A percentile compares a stretch with the other conserved stretches of the same genome.
These are phyloP conservation scores for Gracilaria gracilis DNA, from an alignment of 23 red algal species.

Conservation along the genomic window DNA sequence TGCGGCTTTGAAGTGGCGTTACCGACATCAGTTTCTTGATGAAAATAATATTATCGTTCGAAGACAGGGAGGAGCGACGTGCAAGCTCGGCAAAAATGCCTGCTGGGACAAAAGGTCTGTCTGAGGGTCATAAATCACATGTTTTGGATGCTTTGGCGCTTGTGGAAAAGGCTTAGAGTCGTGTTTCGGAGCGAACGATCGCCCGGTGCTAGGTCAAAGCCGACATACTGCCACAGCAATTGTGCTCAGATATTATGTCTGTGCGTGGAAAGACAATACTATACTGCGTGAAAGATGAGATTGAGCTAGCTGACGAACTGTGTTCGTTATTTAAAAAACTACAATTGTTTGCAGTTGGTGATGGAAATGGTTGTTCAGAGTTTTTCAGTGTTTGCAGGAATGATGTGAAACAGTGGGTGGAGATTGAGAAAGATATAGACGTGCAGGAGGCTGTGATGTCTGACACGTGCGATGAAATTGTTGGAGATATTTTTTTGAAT, in stretches of 20 bases:
- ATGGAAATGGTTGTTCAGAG: no score
- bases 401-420: no score
- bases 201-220: constrained; percentile 11
- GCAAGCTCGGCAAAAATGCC: not conserved
- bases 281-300: no score
- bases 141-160: constrained; percentile 13
- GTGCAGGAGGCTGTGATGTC: no score
- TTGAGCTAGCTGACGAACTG: no score
- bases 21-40: not conserved
- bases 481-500: no score
- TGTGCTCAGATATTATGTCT: no score
- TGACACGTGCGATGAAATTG: no score
- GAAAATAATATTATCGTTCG: not conserved
- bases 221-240: not conserved
- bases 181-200: not conserved
- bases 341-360: no score
- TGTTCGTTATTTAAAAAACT: no score
- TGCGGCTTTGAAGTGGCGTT: not conserved
- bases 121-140: not conserved
- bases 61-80: not conserved
- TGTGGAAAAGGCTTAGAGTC: not conserved
- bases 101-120: not conserved
- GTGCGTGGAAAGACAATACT: not conserved
- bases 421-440: no score
- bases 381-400: no score